phyloP scores from a whole-genome alignment of 106 monocot genomes.

The Chionographis japonica region DNA sequence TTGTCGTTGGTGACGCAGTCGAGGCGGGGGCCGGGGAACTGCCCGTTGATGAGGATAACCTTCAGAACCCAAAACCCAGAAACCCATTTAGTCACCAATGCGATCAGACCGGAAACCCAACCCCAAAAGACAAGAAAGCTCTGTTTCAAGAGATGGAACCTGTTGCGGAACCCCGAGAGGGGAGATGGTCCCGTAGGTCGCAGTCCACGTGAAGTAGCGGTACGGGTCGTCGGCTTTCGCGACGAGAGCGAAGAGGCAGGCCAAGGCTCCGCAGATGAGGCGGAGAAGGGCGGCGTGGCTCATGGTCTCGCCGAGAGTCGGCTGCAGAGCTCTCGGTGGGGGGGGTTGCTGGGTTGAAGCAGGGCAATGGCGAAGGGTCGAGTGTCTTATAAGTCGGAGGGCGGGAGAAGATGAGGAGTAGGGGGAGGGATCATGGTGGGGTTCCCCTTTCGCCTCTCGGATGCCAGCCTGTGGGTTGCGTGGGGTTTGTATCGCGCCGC shows the following conservation, averaged over 20 bases:
- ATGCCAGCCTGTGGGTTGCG: no score
- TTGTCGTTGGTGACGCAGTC: slow-evolving; percentile 90
- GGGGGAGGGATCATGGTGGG: no score
- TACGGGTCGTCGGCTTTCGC: slow-evolving; percentile 50
- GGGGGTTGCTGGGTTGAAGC: background rate
- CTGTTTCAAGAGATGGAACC: background rate
- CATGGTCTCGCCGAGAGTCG: no score
- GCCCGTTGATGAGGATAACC: slow-evolving; percentile 85
- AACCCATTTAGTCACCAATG: background rate
- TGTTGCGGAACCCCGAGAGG: slow-evolving; percentile 61
- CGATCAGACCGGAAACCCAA: background rate
- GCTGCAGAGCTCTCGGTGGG: background rate
- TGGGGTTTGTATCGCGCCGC: no score
- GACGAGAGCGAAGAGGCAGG: background rate
- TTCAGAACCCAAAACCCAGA: slow-evolving; percentile 10
- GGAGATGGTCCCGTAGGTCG: slow-evolving; percentile 53
- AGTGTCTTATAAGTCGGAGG: no score
- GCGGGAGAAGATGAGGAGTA: no score
- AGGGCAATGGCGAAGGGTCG: no score
- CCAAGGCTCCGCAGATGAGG: no score
- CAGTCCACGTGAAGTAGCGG: slow-evolving; percentile 60
- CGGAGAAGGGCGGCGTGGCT: no score
- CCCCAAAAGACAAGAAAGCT: no score
- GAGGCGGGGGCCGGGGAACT: slow-evolving; percentile 80
- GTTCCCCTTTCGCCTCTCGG: no score